Percentiles rank a stretch among this genome's conserved stretches.
phyloP scores from a whole-genome alignment of 768 basidiomycete species.

The Boletus subparvulus region DNA sequence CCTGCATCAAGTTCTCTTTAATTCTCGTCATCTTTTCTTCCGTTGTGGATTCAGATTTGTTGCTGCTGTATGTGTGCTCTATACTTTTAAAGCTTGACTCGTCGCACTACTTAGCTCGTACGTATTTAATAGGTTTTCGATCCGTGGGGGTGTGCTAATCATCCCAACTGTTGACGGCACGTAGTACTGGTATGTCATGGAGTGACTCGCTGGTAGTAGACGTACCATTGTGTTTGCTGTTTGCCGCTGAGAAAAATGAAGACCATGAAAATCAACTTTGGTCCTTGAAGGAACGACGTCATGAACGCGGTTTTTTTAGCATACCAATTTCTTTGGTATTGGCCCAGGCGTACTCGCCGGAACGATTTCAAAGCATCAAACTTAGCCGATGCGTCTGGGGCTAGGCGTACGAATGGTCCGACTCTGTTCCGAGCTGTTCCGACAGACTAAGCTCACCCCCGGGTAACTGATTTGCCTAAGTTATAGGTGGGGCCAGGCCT shows the following conservation, averaged over 20 bases:
- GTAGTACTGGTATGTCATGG: not conserved
- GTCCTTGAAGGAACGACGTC: no score
- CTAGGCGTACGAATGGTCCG: no score
- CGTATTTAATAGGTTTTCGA: slow-evolving; percentile 21
- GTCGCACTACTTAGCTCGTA: slow-evolving; percentile 17
- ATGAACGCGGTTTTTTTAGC: no score
- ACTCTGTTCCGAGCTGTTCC: no score
- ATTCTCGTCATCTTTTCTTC: not conserved
- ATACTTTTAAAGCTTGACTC: slow-evolving; percentile 7
- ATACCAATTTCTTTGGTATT: no score
- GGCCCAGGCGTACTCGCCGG: no score
- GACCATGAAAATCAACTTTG: not conserved
- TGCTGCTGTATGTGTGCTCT: slow-evolving; percentile 11
- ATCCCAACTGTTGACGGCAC: not conserved
- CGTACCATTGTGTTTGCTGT: not conserved
- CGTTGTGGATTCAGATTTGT: slow-evolving; percentile 10
- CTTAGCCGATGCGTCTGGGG: no score
- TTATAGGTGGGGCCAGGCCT: no score
- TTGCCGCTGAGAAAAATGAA: no score
- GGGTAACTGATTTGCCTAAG: no score
- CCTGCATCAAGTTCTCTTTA: not conserved
- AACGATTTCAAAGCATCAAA: no score
- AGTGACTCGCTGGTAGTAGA: not conserved
- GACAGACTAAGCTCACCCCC: no score
- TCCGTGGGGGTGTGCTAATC: not conserved